These are phyloP conservation scores for Macrotyloma uniflorum DNA, from an alignment of 306 rosid species.

Conservation along the genomic window DNA sequence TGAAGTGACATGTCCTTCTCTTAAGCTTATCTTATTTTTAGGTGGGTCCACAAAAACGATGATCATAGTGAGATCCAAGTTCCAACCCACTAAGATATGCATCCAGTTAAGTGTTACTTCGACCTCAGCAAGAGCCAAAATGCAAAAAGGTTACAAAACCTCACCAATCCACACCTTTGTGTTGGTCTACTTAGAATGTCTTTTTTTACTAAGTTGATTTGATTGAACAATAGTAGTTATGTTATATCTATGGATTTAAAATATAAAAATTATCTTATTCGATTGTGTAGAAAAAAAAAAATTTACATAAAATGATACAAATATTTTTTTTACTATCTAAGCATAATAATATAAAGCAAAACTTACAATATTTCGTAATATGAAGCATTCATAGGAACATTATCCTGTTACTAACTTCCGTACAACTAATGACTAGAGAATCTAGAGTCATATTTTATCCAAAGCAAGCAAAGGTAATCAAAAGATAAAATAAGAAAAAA, in stretches of 20 bases:
- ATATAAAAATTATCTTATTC: too few relatives aligned
- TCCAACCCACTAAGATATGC: constrained; percentile 59
- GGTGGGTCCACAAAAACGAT: constrained; percentile 38
- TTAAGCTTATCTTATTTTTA: neutral
- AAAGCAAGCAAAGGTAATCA: neutral
- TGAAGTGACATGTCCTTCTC: constrained; percentile 11
- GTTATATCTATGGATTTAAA: too few relatives aligned
- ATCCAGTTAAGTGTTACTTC: constrained; percentile 27
- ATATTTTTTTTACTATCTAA: too few relatives aligned
- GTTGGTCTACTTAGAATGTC: too few relatives aligned
- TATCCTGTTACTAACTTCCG: neutral
- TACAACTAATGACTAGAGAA: neutral
- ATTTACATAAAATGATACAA: too few relatives aligned
- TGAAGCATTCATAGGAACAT: too few relatives aligned
- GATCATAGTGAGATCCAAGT: constrained; percentile 53
- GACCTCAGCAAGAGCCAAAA: neutral
- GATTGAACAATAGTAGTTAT: too few relatives aligned
- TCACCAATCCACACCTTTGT: too few relatives aligned
- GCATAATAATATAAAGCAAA: too few relatives aligned
- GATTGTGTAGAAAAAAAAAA: too few relatives aligned
- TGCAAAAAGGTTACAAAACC: neutral
- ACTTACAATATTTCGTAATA: too few relatives aligned
- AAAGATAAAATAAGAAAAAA: neutral
- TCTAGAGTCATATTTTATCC: neutral
- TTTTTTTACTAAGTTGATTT: too few relatives aligned